These are phyloP conservation scores for Colletotrichum trifolii DNA, from an alignment of 2,329 filamentous ascomycete species.

Conservation along the genomic window DNA sequence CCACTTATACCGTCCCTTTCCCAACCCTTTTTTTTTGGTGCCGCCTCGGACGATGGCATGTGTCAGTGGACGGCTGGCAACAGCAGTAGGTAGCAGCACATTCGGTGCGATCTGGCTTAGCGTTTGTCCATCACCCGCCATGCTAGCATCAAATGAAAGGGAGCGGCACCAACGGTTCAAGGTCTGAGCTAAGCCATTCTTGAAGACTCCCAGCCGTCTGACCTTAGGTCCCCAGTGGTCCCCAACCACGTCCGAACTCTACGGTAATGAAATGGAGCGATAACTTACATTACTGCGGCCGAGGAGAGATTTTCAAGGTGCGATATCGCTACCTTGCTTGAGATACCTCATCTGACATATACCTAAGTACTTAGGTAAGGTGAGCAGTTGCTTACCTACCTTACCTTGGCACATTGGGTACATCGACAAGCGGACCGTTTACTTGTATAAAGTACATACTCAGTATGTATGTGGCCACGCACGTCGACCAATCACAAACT, in stretches of 20 bases:
- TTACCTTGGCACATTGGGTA: neutral
- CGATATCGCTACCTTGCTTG: too few relatives aligned
- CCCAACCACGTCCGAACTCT: slow-evolving; percentile 7
- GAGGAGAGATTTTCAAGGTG: too few relatives aligned
- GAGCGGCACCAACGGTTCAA: slow-evolving; percentile 2
- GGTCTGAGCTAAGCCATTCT: neutral
- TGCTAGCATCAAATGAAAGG: neutral
- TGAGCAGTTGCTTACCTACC: neutral
- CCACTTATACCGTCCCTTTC: slow-evolving; percentile 10
- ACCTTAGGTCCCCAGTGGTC: neutral
- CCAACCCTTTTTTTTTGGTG: neutral
- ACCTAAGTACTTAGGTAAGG: too few relatives aligned
- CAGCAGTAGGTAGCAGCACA: neutral
- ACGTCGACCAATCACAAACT: slow-evolving; percentile 14
- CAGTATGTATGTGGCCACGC: neutral
- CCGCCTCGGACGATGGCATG: slow-evolving; percentile 24
- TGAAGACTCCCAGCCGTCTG: neutral
- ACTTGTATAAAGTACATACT: too few relatives aligned
- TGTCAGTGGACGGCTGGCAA: slow-evolving; percentile 21
- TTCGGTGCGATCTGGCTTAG: slow-evolving; percentile 1
- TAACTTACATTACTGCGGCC: too few relatives aligned
- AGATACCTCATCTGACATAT: too few relatives aligned
- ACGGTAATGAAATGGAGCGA: too few relatives aligned
- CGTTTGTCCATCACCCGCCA: neutral
- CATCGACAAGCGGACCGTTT: slow-evolving; percentile 15